A percentile compares a stretch with the other conserved stretches of the same genome.
These are phyloP conservation scores for Echeveria elegans DNA, from an alignment of 164 flowering plant species.

Conservation along the genomic window DNA sequence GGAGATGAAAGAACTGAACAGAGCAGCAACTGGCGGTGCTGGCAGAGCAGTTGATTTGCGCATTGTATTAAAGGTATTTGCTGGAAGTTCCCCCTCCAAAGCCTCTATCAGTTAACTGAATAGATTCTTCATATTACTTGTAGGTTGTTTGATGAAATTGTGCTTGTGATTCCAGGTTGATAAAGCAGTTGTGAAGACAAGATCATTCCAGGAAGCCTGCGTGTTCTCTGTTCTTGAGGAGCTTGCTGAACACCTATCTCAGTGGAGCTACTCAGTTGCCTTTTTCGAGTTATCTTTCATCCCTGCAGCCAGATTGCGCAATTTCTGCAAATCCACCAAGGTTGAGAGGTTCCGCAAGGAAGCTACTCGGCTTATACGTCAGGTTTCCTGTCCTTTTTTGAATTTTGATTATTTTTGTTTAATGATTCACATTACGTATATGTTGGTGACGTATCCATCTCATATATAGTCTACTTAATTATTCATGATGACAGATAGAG, in stretches of 20 bases:
- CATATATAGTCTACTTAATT: no score
- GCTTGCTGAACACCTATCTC: constrained; percentile 83
- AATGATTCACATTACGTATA: no score
- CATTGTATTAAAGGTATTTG: constrained; percentile 51
- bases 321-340: constrained; percentile 73
- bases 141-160: background rate
- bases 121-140: background rate
- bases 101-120: background rate
- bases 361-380: constrained; percentile 59
- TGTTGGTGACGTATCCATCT: no score
- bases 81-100: background rate
- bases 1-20: constrained; percentile 83
- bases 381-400: no score
- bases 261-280: constrained; percentile 91
- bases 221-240: constrained; percentile 75
- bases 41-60: constrained; percentile 82
- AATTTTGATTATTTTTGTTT: no score
- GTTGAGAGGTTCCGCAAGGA: constrained; percentile 78
- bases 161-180: constrained; percentile 45
- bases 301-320: constrained; percentile 61
- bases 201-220: constrained; percentile 91
- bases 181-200: constrained; percentile 60
- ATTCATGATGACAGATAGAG: constrained; percentile 72
- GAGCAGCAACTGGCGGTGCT: constrained; percentile 66
- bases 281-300: constrained; percentile 79